Evolutionary conservation across 106 monocot species (phyloP).

Genomic region (Agapanthus africanus): DNA sequence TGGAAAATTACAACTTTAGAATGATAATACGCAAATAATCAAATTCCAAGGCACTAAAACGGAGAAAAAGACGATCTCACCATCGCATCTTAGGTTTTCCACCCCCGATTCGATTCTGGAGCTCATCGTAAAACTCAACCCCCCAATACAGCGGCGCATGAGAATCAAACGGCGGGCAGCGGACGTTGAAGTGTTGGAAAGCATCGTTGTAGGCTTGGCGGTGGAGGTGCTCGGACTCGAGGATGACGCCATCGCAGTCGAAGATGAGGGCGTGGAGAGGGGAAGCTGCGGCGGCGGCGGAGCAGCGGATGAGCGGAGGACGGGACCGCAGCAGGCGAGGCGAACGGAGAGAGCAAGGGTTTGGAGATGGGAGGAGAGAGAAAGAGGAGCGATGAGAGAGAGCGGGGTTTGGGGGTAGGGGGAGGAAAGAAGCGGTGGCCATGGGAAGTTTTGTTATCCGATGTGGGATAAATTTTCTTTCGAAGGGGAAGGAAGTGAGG

Average conservation of each 20-base stretch:
- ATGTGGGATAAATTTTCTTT: too few relatives aligned
- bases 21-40: too few relatives aligned
- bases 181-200: constrained; percentile 74
- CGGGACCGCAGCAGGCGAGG: background rate
- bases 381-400: too few relatives aligned
- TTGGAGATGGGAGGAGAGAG: too few relatives aligned
- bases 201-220: constrained; percentile 98
- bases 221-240: constrained; percentile 98
- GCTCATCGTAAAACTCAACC: constrained; percentile 77
- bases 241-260: constrained; percentile 96
- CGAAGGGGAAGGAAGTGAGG: too few relatives aligned
- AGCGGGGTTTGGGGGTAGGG: too few relatives aligned
- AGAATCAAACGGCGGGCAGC: constrained; percentile 46
- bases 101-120: constrained; percentile 92
- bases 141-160: constrained; percentile 45
- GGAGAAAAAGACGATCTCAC: constrained; percentile 17
- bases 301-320: constrained; percentile 16
- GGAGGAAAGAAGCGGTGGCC: too few relatives aligned
- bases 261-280: constrained; percentile 78
- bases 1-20: too few relatives aligned
- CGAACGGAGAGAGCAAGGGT: too few relatives aligned
- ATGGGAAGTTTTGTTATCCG: too few relatives aligned
- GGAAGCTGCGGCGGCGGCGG: constrained; percentile 19
- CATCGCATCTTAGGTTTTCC: constrained; percentile 99
- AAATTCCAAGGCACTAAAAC: too few relatives aligned